Base-by-base conservation (phyloP, 2,329 filamentous ascomycete species). In the Amylocarpus encephaloides region DNA sequence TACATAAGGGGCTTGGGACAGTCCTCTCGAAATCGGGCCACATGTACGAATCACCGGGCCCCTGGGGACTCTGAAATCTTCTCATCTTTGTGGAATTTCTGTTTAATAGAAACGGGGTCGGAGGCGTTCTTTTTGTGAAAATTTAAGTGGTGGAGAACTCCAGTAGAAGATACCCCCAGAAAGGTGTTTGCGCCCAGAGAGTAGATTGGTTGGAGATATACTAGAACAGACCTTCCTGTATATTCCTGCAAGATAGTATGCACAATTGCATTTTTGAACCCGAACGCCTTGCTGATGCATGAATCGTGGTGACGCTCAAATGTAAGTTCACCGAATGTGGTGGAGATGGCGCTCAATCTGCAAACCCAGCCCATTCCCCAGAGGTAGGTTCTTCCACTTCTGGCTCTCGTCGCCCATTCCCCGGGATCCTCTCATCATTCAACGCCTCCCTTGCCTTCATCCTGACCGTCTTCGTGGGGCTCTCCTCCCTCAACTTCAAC, bases 1-100 rank as follows among this genome's bases (percentile, higher is more conserved):
- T 96, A 6, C 89, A 96, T 66, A 78, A 74, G 46, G 86, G 85
- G 0, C 73, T 98, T 19, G 93, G 88, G 1, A 88, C 86, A 3
- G 86, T 92, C n/a, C 72, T 97, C 56, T 88, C 88, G 44, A 88
- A 85, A 69, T 80, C 74, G 26, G 86, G 79, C 2, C 74, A 82
- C 53, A 70, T 77, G 49, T 95, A 89, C 66, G 89, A 95, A 62
- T 73, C 76, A 0, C 70, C 71, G 1, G 80, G 81, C 0, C 58
- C 59, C 13, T 26, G 44, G 26, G 29, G 29, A 16, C 11, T 15
- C 11, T 54, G 15, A 56, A 38, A 57, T 44, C 30, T 47, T 16
- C 51, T 41, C 40, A 44, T 38, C 26, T 13, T 49, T 51, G 30
- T n/a, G 12, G 12, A 3, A 6, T 19, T 43, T 18, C 40, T 26